Percentiles rank a stretch among this genome's conserved stretches.
phyloP scores from a whole-genome alignment of 2,329 filamentous ascomycete genomes.

The Sclerotinia subarctica region DNA sequence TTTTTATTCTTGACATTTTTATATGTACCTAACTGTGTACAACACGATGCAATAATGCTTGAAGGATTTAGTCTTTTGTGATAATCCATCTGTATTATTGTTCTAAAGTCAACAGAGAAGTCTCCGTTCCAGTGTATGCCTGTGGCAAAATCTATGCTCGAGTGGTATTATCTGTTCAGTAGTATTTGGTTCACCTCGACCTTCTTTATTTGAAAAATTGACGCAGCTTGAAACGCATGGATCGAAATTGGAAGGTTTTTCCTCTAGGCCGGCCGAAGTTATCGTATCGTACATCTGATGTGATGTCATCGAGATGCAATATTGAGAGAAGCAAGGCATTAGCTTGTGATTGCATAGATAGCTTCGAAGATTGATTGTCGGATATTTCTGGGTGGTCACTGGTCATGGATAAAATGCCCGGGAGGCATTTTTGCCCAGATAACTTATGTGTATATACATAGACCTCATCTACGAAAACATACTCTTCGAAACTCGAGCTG shows the following conservation, averaged over 20 bases:
- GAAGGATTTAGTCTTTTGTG: background rate
- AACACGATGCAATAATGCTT: background rate
- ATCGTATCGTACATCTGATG: background rate
- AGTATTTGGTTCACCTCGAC: background rate
- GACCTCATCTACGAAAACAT: background rate
- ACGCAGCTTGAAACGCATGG: background rate
- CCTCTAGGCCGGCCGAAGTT: background rate
- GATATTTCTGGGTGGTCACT: background rate
- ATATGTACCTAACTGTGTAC: slow-evolving; percentile 2
- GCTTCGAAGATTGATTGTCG: background rate
- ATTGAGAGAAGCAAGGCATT: background rate
- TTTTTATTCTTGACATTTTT: background rate
- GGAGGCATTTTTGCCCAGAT: background rate
- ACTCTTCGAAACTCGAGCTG: background rate
- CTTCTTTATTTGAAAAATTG: background rate
- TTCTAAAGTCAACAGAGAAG: background rate
- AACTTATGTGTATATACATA: background rate
- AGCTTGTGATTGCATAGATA: too few relatives aligned
- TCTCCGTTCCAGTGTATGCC: background rate
- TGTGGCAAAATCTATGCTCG: background rate
- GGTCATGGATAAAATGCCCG: background rate
- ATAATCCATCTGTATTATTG: background rate
- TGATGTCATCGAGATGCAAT: background rate
- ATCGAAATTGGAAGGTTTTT: background rate
- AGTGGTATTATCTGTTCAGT: background rate